Percentiles rank a stretch among this genome's conserved stretches.
phyloP scores from a whole-genome alignment of 2,329 filamentous ascomycete species.

The Xylaria digitata region DNA sequence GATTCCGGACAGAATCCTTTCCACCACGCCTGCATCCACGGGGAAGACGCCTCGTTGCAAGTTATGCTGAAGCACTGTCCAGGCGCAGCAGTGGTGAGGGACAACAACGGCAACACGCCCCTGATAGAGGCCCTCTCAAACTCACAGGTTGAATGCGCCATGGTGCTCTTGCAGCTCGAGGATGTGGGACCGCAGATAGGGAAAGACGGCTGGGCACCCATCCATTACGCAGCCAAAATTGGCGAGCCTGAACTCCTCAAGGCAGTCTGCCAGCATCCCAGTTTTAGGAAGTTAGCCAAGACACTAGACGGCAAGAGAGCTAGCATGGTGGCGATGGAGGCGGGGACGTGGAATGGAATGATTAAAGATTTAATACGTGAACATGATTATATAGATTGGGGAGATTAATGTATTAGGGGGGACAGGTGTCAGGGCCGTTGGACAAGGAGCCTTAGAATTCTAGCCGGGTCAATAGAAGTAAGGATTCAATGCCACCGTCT shows the following conservation, averaged over 20 bases:
- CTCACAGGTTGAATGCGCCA: neutral
- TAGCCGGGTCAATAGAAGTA: too few species aligned
- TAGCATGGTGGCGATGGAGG: neutral
- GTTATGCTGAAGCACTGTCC: neutral
- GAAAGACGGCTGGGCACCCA: neutral
- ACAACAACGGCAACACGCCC: neutral
- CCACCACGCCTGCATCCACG: neutral
- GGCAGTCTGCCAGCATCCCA: neutral
- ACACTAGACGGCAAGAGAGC: neutral
- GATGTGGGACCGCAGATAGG: neutral
- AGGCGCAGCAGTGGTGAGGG: neutral
- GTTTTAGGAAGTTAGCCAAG: neutral
- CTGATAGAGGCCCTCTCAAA: neutral
- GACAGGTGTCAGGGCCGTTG: too few species aligned
- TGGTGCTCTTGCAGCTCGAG: neutral
- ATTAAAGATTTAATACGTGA: neutral
- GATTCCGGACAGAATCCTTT: neutral
- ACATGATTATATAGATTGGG: neutral
- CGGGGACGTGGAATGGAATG: neutral
- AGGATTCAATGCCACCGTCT: too few species aligned
- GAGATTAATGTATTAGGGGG: neutral
- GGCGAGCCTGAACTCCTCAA: neutral
- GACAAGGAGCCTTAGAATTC: too few species aligned
- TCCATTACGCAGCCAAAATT: neutral
- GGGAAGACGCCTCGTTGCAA: neutral